phyloP scores from a whole-genome alignment of 352 stramenopile genomes.

The Blastocystis sp. region DNA sequence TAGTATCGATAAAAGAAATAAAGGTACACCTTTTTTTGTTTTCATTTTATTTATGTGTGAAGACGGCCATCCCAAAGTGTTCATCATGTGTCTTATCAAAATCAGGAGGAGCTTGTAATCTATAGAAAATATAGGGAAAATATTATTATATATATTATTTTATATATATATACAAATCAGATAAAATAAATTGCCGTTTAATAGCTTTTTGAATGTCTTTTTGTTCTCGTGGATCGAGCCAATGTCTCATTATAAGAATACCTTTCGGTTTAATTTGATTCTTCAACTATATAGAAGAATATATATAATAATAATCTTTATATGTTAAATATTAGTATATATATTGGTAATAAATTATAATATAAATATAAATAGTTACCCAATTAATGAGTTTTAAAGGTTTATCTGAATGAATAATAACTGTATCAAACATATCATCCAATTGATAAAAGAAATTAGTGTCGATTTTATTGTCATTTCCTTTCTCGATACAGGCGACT shows the following conservation, averaged over 20 bases:
- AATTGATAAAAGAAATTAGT: conserved; percentile 31
- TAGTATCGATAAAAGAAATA: no score
- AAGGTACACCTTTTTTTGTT: no score
- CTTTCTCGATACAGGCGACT: no score
- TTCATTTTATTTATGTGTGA: no score
- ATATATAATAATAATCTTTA: no score
- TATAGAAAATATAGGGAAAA: conserved; percentile 1
- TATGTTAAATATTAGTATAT: no score
- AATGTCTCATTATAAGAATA: conserved; percentile 27
- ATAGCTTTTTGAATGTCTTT: conserved; percentile 21
- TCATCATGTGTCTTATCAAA: conserved; percentile 37
- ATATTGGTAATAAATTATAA: no score
- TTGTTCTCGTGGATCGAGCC: conserved; percentile 25
- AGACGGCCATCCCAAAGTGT: conserved; percentile 33
- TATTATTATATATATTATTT: background rate
- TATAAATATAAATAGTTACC: no score
- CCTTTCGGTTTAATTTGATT: background rate
- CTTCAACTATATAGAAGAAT: conserved; percentile 4
- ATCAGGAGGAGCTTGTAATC: conserved; percentile 21
- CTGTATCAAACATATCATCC: conserved; percentile 12
- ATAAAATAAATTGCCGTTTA: background rate
- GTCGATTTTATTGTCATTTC: no score
- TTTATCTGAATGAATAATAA: conserved; percentile 31
- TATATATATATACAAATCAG: conserved; percentile 25
- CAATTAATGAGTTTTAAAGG: conserved; percentile 27